These are phyloP conservation scores for Mortierella claussenii DNA, from an alignment of 192 early-diverging fungal genomes.

Conservation along the genomic window DNA sequence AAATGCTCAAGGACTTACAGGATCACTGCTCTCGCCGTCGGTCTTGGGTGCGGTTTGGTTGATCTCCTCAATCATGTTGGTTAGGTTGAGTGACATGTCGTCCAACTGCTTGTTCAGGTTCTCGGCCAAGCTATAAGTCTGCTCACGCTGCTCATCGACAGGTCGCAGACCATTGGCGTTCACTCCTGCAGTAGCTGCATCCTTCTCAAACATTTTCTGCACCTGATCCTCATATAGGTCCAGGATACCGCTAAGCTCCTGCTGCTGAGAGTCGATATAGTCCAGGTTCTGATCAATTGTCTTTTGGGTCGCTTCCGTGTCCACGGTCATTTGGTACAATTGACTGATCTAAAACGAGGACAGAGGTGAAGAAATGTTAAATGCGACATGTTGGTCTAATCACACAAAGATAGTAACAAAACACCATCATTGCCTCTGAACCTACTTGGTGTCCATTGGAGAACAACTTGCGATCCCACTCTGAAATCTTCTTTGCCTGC, in stretches of 20 bases:
- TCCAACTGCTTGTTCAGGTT: conserved; percentile 89
- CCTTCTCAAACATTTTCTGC: conserved; percentile 55
- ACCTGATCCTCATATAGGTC: conserved; percentile 84
- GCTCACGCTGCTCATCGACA: conserved; percentile 89
- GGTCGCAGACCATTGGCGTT: conserved; percentile 56
- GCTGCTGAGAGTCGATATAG: conserved; percentile 89
- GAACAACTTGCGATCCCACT: conserved; percentile 90
- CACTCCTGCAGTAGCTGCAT: conserved; percentile 54
- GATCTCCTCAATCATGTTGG: conserved; percentile 86
- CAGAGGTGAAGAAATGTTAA: background rate
- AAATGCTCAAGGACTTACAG: too few species aligned
- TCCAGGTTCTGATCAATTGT: conserved; percentile 88
- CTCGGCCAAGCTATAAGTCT: conserved; percentile 87
- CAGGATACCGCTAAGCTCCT: conserved; percentile 79
- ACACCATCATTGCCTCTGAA: too few species aligned
- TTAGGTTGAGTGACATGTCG: conserved; percentile 82
- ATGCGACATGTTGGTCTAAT: too few species aligned
- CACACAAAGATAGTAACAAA: too few species aligned
- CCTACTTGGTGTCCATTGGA: conserved; percentile 83
- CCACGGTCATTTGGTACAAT: conserved; percentile 78
- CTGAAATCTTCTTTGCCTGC: conserved; percentile 82
- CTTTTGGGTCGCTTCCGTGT: conserved; percentile 78
- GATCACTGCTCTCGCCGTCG: conserved; percentile 48
- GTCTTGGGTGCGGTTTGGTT: conserved; percentile 66
- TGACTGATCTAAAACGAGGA: conserved; percentile 67